Evolutionary conservation across 208 protist genomes (phyloP), one percentile per base, ranked within the genome.

Genomic region (Tritrichomonas foetus): DNA sequence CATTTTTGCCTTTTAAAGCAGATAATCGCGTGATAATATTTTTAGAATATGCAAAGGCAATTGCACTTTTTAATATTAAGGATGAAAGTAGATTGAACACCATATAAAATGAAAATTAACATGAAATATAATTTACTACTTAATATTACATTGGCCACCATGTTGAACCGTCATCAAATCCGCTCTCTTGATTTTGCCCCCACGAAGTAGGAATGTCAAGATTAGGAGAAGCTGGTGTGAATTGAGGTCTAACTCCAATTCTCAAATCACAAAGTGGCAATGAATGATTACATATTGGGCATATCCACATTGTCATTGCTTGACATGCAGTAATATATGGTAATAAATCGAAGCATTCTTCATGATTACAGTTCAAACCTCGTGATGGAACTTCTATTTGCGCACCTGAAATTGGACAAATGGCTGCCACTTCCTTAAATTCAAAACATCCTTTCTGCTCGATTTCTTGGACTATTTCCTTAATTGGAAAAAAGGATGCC

Each of bases 361-460:
- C 74, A 20, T 82, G 74, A 5, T 82, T 25, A 41, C 74, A 82
- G 74, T 82, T 50, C 27, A 82, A 13, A 33, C 74, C 74, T 50
- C 41, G n/a, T 50, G 74, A 9, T 44, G 74, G 74, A 82, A 82
- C 50, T 82, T 82, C 74, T 11, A 82, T 82, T 50, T 36, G 74
- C 41, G 30, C 14, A 20, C 74, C 74, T 33, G 74, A 50, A 20
- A 82, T 50, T 82, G 74, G 74, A 36, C 74, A 82, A 9, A 82
- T 50, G 9, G 74, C 33, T 33, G 74, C 11, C 27, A 50, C 13
- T n/a, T 82, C 74, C 3, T 50, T 82, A 36, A 82, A 82, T 3
- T 50, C 11, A 41, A 82, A 82, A n/a, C 13, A 3, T n/a, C n/a
- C n/a, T 16, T 50, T 47, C 1, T 33, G n/a, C 11, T 25, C 11